Evolutionary conservation across 352 stramenopile species (phyloP).

Genomic region (Globisporangium heterothallicum): DNA sequence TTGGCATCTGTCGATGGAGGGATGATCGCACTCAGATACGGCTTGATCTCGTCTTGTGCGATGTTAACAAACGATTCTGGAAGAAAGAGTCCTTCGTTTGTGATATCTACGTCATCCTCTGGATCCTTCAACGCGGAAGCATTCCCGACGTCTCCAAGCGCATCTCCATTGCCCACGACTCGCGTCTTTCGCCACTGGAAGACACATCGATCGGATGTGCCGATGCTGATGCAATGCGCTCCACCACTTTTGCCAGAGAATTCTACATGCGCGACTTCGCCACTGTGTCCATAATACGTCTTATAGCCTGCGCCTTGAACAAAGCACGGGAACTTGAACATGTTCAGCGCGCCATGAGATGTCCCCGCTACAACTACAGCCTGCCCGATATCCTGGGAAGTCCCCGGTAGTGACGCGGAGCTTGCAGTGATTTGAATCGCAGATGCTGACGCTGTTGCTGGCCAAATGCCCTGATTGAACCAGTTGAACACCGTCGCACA

Average conservation of each 20-base stretch:
- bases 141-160: constrained; percentile 6
- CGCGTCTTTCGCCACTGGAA: constrained; percentile 63
- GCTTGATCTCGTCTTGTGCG: constrained; percentile 45
- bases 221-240: constrained; percentile 55
- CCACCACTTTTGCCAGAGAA: constrained; percentile 36
- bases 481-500: constrained; percentile 76
- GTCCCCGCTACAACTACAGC: constrained; percentile 44
- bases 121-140: constrained; percentile 37
- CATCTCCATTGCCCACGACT: constrained; percentile 3
- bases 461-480: constrained; percentile 68
- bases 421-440: constrained; percentile 44
- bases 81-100: constrained; percentile 47
- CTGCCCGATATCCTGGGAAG: constrained; percentile 14
- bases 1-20: constrained; percentile 29
- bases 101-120: constrained; percentile 48
- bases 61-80: constrained; percentile 55
- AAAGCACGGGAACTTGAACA: constrained; percentile 62
- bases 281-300: constrained; percentile 51
- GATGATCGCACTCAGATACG: constrained; percentile 60
- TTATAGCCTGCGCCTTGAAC: constrained; percentile 50
- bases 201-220: constrained; percentile 47
- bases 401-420: constrained; percentile 30
- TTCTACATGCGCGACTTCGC: constrained; percentile 34
- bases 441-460: constrained; percentile 19
- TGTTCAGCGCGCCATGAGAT: constrained; percentile 42